Base-by-base conservation (phyloP, 768 basidiomycete genomes). In the Calocybe gangraenosa region DNA sequence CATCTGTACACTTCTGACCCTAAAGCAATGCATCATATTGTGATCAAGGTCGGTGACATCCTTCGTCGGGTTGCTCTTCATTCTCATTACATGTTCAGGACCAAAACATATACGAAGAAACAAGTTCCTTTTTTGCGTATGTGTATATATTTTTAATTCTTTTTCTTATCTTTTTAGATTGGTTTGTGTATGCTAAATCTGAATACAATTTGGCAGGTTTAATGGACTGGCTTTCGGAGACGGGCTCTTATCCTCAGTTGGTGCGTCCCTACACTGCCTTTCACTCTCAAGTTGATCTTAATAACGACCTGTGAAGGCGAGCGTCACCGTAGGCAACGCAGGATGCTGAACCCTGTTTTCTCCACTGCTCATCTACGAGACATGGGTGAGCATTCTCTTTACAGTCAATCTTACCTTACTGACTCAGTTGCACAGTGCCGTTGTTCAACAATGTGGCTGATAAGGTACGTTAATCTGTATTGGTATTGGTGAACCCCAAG, bases 1-100 rank as follows among this genome's bases (percentile, higher is more conserved):
- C 20, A 58, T 25, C 46, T 70, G 1, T 66, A 63, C 44, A 58
- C 68, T n/a, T 55, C 35, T 55, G 69, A 70, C 41, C 64, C 68
- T 0, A 57, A 54, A 25, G 66, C 67, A 0, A 31, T 69, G 19
- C 61, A 69, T 15, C 61, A 63, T 18, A 61, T 70, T 36, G 30
- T 67, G 21, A 47, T 67, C 36, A 70, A 69, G 51, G 55, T 51
- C 7, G 9, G 46, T 4, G 1, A 17, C 3, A n/a, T 20, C 4
- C 37, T 21, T 20, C 14, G 8, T 21, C n/a, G 5, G 7, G 11
- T 17, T 13, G 34, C 15, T 15, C 13, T 19, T 4, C 6, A 15
- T 31, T 38, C n/a, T n/a, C 10, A 44, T 20, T 28, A 4, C 3
- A 1, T 0, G 31, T 14, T 3, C 40, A 68, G 56, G 69, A 72